Base-by-base conservation (phyloP, 306 rosid species). In the Casuarina cunninghamiana region DNA sequence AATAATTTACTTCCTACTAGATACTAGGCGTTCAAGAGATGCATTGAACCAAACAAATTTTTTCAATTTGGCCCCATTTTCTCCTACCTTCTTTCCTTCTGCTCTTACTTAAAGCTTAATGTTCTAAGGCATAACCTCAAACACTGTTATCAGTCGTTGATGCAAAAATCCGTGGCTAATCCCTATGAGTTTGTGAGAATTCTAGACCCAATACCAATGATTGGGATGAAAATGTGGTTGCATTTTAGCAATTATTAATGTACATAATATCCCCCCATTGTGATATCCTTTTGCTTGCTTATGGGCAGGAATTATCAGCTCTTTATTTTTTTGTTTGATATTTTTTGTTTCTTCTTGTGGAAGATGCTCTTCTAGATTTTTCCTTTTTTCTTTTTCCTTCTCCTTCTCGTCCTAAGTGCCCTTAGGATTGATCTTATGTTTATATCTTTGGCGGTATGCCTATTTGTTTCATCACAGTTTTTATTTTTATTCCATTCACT, bases 21-120 rank as follows among this genome's bases (percentile, higher is more conserved):
- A 39, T 58, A 35, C 38, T 58, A 58, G 65, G 41, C 35, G 15
- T 37, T 58, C 65, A 58, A 58, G 65, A 37, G 71, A 66, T 66
- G 32, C 0, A 39, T 66, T 17, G 15, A n/a, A 66, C 49, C 49
- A 16, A 41, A 66, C 3, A 13, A 38, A 37, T 12, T 37, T 66
- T 41, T 10, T 32, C 10, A 38, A 16, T 41, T 17, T 42, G 6
- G 5, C 49, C 46, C 26, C 46, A 9, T 43, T 11, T 58, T 26
- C 37, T 35, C 5, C 48, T 1, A 3, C 39, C 26, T 3, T 48
- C 5, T 15, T 6, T 61, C 5, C 42, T 32, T 12, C 5, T 62
- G 44, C 41, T 62, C 69, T 35, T 10, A 62, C 44, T 4, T 35
- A 62, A 62, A 62, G 3, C 71, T 66, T 66, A n/a, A 17, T 6